Base-by-base conservation (phyloP, 2,329 filamentous ascomycete genomes). In the Zarea fungicola region DNA sequence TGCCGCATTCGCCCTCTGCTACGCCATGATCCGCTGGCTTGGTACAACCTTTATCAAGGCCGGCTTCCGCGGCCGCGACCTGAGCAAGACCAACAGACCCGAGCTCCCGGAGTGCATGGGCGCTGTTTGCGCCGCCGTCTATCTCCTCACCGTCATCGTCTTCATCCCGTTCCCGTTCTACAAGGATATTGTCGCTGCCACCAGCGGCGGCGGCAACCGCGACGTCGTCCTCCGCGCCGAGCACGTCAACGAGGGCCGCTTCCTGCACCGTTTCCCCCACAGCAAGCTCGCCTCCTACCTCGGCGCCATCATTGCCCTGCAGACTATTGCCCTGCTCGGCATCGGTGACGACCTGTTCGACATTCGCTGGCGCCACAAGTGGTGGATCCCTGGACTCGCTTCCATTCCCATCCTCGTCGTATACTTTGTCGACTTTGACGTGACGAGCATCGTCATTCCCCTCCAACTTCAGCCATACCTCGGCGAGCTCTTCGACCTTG, bases 151-250 rank as follows among this genome's bases (percentile, higher is more conserved):
- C 42, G 78, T 97, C 56, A 95, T 97, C 57, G 73, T 89, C 54
- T 99, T 99, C 66, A 90, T 97, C 51, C 93, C 93, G 0, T 96
- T 96, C 68, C 88, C 91, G 1, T 97, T 99, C 67, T 97, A 96
- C 75, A 95, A 96, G 70, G 92, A 97, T 65, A 95, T 99, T 56
- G 91, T 96, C 22, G 88, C 89, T 14, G 90, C 91, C 32, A 97
- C 93, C 18, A 95, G 89, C 56, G 93, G 91, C 54, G 91, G 90
- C 55, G 91, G 91, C 42, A 96, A 96, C 67, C 78, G 88, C 55
- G 92, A 96, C 70, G 83, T 93, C 6, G 86, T 95, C 11, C 69
- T 89, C 59, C 81, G 87, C 62, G 72, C 82, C 37, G 79, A 85
- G 55, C 76, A 88, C 54, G 81, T 91, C 52, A 84, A 95, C 66